Conservation (phyloP, 108 stramenopile species). For the Fragilaria crotonensis region DNA sequence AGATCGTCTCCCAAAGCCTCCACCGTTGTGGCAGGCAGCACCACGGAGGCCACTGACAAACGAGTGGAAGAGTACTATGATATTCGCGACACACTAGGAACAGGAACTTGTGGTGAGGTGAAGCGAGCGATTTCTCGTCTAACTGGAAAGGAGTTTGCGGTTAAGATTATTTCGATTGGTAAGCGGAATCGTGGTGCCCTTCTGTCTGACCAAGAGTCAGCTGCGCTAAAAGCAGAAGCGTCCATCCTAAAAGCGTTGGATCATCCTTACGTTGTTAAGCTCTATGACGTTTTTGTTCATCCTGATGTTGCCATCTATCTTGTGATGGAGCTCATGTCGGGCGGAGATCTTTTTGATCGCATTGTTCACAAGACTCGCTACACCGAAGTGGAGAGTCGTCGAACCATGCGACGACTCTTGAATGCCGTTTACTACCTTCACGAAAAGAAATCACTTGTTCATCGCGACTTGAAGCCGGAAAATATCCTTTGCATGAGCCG, state of each 20-base stretch:
- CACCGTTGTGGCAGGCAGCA: constrained; percentile 7
- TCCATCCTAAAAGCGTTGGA: constrained; percentile 68
- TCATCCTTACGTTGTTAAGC: constrained; percentile 89
- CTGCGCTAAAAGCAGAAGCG: constrained; percentile 66
- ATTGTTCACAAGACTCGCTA: constrained; percentile 77
- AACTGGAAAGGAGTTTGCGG: constrained; percentile 79
- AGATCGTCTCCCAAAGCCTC: not conserved
- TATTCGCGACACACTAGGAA: constrained; percentile 79
- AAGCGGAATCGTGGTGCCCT: constrained; percentile 17
- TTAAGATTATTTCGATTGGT: constrained; percentile 81
- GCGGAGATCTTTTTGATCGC: constrained; percentile 93
- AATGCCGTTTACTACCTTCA: constrained; percentile 78
- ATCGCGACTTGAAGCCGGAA: constrained; percentile 92
- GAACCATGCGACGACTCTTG: constrained; percentile 66
- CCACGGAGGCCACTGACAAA: constrained; percentile 7
- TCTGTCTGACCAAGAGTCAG: constrained; percentile 30
- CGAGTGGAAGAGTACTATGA: constrained; percentile 83
- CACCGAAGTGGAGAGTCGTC: constrained; percentile 67
- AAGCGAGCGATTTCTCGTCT: constrained; percentile 77
- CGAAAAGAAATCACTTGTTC: constrained; percentile 57
- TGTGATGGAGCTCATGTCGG: constrained; percentile 82
- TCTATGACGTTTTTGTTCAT: constrained; percentile 81
- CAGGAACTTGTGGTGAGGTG: constrained; percentile 89
- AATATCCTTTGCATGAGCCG: constrained; percentile 74
- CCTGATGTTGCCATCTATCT: constrained; percentile 60